These are phyloP conservation scores for Nissolia schottii DNA, from an alignment of 306 rosid genomes.

Conservation along the genomic window DNA sequence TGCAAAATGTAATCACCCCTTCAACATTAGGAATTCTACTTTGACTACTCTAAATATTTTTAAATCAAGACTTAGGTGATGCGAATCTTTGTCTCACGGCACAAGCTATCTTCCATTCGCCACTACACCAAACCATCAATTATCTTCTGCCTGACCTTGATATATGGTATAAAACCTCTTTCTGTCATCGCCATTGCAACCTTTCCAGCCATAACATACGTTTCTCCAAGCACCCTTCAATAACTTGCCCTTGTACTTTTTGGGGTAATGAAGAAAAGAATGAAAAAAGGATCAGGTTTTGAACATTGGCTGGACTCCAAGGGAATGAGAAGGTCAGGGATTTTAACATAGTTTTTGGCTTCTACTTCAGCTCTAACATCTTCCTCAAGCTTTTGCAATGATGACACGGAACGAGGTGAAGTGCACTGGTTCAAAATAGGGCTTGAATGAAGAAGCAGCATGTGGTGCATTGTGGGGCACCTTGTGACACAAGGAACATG, in stretches of 20 bases:
- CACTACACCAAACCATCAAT: conserved; percentile 66
- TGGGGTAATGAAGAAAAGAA: conserved; percentile 55
- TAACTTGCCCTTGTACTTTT: conserved; percentile 37
- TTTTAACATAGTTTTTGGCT: conserved; percentile 53
- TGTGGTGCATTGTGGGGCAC: conserved; percentile 20
- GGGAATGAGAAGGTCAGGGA: conserved; percentile 53
- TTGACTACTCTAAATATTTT: background rate
- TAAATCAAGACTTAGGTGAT: conserved; percentile 41
- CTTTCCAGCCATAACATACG: conserved; percentile 71
- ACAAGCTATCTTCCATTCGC: conserved; percentile 73
- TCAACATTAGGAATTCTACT: background rate
- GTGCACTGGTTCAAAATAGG: conserved; percentile 26
- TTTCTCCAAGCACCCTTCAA: conserved; percentile 76
- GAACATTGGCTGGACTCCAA: conserved; percentile 42
- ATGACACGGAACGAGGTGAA: conserved; percentile 25
- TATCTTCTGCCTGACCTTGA: conserved; percentile 66
- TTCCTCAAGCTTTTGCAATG: conserved; percentile 40
- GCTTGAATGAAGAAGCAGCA: conserved; percentile 18
- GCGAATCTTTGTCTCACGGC: conserved; percentile 67
- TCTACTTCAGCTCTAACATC: conserved; percentile 46
- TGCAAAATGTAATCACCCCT: background rate
- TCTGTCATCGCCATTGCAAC: conserved; percentile 62
- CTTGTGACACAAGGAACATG: conserved; percentile 8
- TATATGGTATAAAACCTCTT: conserved; percentile 51
- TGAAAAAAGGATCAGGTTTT: conserved; percentile 75